Evolutionary conservation across 176 grass and related monocot species (phyloP).

Genomic region (Eleusine indica): DNA sequence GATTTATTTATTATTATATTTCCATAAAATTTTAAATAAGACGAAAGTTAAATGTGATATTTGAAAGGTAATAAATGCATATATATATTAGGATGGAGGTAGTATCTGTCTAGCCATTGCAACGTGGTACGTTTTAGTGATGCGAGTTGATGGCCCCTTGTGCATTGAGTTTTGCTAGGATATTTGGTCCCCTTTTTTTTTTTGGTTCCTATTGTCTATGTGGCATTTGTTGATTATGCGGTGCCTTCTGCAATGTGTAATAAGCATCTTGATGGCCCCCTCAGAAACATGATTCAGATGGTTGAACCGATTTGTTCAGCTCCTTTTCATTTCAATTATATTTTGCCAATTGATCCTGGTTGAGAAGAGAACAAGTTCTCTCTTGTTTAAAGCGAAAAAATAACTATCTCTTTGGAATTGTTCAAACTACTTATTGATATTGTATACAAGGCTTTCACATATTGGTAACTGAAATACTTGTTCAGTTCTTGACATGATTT

Average conservation of each 20-base stretch:
- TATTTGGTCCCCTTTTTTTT: not conserved
- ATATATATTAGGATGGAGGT: no score
- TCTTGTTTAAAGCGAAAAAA: not conserved
- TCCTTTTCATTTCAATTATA: not conserved
- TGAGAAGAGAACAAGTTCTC: not conserved
- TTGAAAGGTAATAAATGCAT: no score
- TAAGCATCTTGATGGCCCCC: no score
- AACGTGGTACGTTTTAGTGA: not conserved
- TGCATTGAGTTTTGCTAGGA: not conserved
- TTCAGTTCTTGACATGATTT: no score
- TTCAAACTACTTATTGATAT: no score
- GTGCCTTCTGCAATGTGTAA: not conserved
- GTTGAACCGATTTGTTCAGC: not conserved
- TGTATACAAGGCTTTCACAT: no score
- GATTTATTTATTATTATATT: no score
- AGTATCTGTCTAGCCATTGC: no score
- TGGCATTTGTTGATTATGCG: not conserved
- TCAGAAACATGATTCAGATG: not conserved
- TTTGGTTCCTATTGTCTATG: not conserved
- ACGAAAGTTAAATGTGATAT: no score
- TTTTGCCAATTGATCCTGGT: not conserved
- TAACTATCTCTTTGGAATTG: not conserved
- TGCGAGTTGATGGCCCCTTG: not conserved
- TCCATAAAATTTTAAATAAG: no score
- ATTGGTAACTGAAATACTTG: no score